Evolutionary conservation across 2,329 filamentous ascomycete genomes (phyloP).

Genomic region (Allantophomopsis cytisporea): DNA sequence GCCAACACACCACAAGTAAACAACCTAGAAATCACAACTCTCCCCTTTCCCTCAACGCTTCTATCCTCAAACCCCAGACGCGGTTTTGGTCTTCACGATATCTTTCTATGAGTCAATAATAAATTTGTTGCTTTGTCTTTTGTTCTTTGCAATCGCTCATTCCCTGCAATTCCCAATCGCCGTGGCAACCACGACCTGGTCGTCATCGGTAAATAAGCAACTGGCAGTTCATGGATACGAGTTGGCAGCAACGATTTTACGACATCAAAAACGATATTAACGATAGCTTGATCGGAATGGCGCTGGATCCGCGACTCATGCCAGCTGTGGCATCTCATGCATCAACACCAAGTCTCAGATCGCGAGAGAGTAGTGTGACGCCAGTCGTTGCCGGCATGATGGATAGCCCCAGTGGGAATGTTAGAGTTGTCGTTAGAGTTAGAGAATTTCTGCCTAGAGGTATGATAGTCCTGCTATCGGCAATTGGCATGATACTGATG

Average conservation of each 20-base stretch:
- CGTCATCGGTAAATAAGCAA: constrained; percentile 4
- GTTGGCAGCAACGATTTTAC: constrained; percentile 12
- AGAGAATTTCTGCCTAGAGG: constrained; percentile 68
- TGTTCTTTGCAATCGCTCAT: no score
- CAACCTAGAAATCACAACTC: no score
- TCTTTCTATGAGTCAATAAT: no score
- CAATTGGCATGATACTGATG: constrained; percentile 5
- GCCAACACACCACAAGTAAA: no score
- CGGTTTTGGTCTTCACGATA: no score
- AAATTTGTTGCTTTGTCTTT: no score
- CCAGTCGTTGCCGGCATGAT: constrained; percentile 31
- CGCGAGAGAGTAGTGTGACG: constrained; percentile 53
- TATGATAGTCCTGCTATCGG: constrained; percentile 20
- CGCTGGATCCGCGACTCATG: constrained; percentile 28
- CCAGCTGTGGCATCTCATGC: constrained; percentile 46
- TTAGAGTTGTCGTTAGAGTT: constrained; percentile 71
- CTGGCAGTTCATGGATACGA: constrained; percentile 13
- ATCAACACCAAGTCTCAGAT: constrained; percentile 66
- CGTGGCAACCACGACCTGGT: constrained; percentile 3
- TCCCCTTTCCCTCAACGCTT: no score
- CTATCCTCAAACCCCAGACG: no score
- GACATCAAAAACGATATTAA: constrained; percentile 12
- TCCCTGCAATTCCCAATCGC: background rate
- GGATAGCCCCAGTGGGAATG: constrained; percentile 55
- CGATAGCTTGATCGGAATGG: constrained; percentile 23